Evolutionary conservation across 2,329 filamentous ascomycete genomes (phyloP).

Genomic region (Uncinocarpus reesii): DNA sequence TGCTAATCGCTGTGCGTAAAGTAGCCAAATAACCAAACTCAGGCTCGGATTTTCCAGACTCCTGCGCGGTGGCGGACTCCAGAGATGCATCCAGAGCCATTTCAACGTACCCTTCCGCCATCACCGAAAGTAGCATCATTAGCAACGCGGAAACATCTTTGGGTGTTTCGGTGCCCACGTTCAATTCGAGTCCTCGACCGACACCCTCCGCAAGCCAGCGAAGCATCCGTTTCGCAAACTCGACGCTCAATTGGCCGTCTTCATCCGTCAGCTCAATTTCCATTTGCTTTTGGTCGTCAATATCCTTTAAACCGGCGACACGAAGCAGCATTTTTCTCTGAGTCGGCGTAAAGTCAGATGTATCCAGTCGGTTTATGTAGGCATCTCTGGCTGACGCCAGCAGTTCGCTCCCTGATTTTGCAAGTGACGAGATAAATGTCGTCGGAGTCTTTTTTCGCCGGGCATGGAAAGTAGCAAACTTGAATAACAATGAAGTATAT

Average conservation of each 20-base stretch:
- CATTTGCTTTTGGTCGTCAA: slow-evolving; percentile 59
- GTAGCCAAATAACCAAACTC: slow-evolving; percentile 74
- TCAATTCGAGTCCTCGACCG: slow-evolving; percentile 80
- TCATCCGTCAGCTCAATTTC: slow-evolving; percentile 86
- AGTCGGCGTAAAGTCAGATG: slow-evolving; percentile 73
- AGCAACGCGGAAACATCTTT: slow-evolving; percentile 85
- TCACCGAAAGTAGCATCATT: slow-evolving; percentile 69
- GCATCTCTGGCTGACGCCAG: slow-evolving; percentile 80
- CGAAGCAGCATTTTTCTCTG: slow-evolving; percentile 85
- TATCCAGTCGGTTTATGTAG: slow-evolving; percentile 80
- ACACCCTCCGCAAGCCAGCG: slow-evolving; percentile 96
- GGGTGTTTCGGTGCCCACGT: slow-evolving; percentile 73
- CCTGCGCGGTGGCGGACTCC: slow-evolving; percentile 65
- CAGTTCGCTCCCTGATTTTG: slow-evolving; percentile 80
- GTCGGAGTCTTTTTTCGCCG: slow-evolving; percentile 74
- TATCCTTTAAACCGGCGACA: slow-evolving; percentile 70
- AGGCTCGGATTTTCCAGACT: slow-evolving; percentile 71
- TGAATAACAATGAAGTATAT: slow-evolving; percentile 87
- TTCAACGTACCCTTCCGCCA: slow-evolving; percentile 72
- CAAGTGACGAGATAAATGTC: slow-evolving; percentile 84
- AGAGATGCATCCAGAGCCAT: slow-evolving; percentile 58
- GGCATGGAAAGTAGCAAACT: slow-evolving; percentile 85
- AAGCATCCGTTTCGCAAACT: slow-evolving; percentile 94
- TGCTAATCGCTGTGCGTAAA: slow-evolving; percentile 71
- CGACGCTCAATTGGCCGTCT: slow-evolving; percentile 70